A percentile compares a stretch with the other conserved stretches of the same genome.
phyloP scores from a whole-genome alignment of 108 stramenopile genomes.

The Cyclotella cryptica region DNA sequence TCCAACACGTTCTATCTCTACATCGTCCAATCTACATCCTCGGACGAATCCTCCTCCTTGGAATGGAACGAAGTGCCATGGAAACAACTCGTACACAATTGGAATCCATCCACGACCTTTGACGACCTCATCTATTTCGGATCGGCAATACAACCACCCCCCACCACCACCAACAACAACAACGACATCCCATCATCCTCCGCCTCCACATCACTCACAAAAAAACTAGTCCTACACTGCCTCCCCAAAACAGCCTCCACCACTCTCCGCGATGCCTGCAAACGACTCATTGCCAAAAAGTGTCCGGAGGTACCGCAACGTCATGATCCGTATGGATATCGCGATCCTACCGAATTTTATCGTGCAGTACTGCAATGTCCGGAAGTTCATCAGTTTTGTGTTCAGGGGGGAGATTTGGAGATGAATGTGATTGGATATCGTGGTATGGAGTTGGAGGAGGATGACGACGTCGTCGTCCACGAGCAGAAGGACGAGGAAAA shows the following conservation, averaged over 20 bases:
- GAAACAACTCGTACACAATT: constrained; percentile 25
- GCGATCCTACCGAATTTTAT: constrained; percentile 28
- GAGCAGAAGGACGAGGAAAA: background rate
- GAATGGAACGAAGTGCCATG: constrained; percentile 37
- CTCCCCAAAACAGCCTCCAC: constrained; percentile 45
- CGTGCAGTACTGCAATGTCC: constrained; percentile 9
- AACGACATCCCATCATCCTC: background rate
- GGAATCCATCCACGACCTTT: constrained; percentile 30
- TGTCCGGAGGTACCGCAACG: constrained; percentile 9
- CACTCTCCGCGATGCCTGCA: constrained; percentile 33
- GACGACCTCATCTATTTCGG: background rate
- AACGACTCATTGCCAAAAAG: constrained; percentile 1
- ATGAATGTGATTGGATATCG: constrained; percentile 33
- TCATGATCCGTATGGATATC: constrained; percentile 38
- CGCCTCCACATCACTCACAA: constrained; percentile 5
- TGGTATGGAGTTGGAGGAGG: too few species aligned
- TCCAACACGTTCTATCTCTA: constrained; percentile 22
- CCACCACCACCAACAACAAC: background rate
- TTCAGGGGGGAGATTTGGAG: constrained; percentile 39
- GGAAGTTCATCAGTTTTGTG: constrained; percentile 37
- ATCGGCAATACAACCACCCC: background rate
- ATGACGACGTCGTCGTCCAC: background rate
- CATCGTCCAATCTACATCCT: constrained; percentile 17
- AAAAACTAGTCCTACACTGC: constrained; percentile 37
- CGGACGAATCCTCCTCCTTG: constrained; percentile 14